phyloP scores from a whole-genome alignment of 2,329 filamentous ascomycete genomes.

The Exserohilum turcica region DNA sequence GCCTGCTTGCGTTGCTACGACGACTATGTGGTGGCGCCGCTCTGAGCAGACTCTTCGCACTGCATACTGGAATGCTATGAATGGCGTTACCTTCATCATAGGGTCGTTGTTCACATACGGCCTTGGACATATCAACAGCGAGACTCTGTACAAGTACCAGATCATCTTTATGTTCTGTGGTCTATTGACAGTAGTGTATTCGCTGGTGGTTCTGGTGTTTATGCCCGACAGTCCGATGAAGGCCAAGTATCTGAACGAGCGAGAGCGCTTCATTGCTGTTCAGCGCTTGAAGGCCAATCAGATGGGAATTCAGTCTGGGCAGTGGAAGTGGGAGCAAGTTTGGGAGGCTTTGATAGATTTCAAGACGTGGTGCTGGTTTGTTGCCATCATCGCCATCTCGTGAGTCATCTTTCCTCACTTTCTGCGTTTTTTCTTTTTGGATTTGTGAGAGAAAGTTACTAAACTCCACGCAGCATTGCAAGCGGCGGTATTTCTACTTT shows the following conservation, averaged over 20 bases:
- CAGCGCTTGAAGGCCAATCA: constrained; percentile 29
- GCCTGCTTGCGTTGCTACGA: constrained; percentile 63
- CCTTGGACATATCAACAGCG: constrained; percentile 59
- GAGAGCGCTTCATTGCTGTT: constrained; percentile 25
- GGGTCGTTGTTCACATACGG: constrained; percentile 63
- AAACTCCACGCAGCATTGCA: constrained; percentile 51
- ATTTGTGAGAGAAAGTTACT: background rate
- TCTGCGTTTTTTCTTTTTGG: constrained; percentile 45
- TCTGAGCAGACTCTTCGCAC: constrained; percentile 62
- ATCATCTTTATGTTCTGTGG: constrained; percentile 55
- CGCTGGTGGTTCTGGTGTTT: constrained; percentile 47
- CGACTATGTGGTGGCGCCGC: constrained; percentile 65
- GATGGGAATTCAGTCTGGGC: constrained; percentile 66
- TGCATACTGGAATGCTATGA: constrained; percentile 65
- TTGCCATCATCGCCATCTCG: constrained; percentile 54
- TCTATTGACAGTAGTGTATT: constrained; percentile 52
- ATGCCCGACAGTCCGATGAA: constrained; percentile 53
- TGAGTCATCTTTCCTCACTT: constrained; percentile 14
- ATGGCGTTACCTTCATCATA: constrained; percentile 62
- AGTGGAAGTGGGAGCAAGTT: constrained; percentile 74
- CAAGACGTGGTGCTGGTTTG: constrained; percentile 56
- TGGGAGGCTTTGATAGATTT: constrained; percentile 29
- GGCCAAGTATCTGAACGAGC: constrained; percentile 33
- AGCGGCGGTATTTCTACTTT: constrained; percentile 67
- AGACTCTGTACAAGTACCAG: constrained; percentile 50